Evolutionary conservation across 108 stramenopile species (phyloP).

Genomic region (Stephanodiscus minutulus): DNA sequence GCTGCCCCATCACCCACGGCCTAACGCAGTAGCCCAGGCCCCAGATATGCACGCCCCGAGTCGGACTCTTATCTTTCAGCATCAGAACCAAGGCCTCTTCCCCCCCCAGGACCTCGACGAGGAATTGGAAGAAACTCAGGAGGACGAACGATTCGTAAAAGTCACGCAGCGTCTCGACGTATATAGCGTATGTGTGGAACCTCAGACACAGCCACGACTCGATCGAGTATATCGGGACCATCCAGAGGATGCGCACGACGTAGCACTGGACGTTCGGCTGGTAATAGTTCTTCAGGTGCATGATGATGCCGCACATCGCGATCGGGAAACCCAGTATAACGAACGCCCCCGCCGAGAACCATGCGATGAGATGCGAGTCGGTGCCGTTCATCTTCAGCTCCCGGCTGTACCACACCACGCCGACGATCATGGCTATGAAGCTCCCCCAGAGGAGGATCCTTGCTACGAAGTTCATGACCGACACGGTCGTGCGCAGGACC

Average conservation of each 20-base stretch:
- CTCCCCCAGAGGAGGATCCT: slow-evolving; percentile 67
- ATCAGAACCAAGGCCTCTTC: slow-evolving; percentile 84
- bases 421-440: slow-evolving; percentile 56
- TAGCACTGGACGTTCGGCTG: slow-evolving; percentile 86
- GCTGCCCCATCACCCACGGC: slow-evolving; percentile 93
- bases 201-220: slow-evolving; percentile 90
- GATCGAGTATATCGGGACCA: slow-evolving; percentile 94
- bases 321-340: slow-evolving; percentile 90
- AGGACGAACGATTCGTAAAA: slow-evolving; percentile 94
- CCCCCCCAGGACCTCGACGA: slow-evolving; percentile 90
- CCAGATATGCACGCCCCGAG: slow-evolving; percentile 86
- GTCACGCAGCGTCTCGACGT: slow-evolving; percentile 75
- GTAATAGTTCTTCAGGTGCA: slow-evolving; percentile 90
- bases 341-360: slow-evolving; percentile 90
- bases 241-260: slow-evolving; percentile 89
- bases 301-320: slow-evolving; percentile 79
- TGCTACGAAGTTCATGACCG: slow-evolving; percentile 78
- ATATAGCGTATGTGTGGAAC: slow-evolving; percentile 77
- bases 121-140: slow-evolving; percentile 91
- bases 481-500: slow-evolving; percentile 49
- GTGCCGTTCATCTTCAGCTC: slow-evolving; percentile 85
- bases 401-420: slow-evolving; percentile 78
- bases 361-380: slow-evolving; percentile 87
- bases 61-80: slow-evolving; percentile 89
- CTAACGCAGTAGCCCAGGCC: slow-evolving; percentile 83